Percentiles rank a stretch among this genome's conserved stretches.
Evolutionary conservation across 805 yeast genomes (phyloP).

Genomic region (Candida suzukii): DNA sequence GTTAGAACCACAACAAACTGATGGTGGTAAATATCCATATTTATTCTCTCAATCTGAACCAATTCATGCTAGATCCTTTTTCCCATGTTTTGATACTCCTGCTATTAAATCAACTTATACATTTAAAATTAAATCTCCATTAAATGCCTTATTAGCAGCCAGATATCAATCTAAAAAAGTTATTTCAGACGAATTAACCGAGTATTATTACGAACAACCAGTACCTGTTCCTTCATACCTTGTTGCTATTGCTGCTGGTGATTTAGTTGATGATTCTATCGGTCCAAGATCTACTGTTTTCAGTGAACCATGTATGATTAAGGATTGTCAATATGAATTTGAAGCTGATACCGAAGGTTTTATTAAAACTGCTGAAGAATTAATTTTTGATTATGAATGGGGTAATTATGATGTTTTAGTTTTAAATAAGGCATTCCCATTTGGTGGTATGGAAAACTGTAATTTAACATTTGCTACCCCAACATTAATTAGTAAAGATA

Average conservation of each 20-base stretch:
- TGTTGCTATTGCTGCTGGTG: constrained; percentile 82
- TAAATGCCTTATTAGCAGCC: constrained; percentile 74
- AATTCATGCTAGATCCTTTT: constrained; percentile 79
- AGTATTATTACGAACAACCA: constrained; percentile 56
- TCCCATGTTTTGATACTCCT: constrained; percentile 91
- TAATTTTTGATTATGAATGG: constrained; percentile 82
- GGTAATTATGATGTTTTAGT: constrained; percentile 72
- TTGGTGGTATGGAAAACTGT: constrained; percentile 95
- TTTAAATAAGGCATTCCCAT: constrained; percentile 72
- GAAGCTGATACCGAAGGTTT: constrained; percentile 75
- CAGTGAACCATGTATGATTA: constrained; percentile 65
- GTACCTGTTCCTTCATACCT: constrained; percentile 84
- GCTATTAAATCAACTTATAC: constrained; percentile 63
- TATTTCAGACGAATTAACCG: constrained; percentile 25
- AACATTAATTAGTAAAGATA: constrained; percentile 76
- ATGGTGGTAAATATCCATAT: constrained; percentile 62
- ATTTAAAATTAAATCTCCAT: constrained; percentile 53
- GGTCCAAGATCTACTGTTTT: constrained; percentile 86
- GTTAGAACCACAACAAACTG: constrained; percentile 66
- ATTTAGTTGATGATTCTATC: constrained; percentile 53
- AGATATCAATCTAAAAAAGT: constrained; percentile 9
- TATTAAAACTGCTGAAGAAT: constrained; percentile 66
- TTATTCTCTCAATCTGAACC: constrained; percentile 90
- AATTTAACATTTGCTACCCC: constrained; percentile 89
- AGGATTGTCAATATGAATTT: constrained; percentile 72